Evolutionary conservation across 164 flowering plant genomes (phyloP).

Genomic region (Liquidambar formosana): DNA sequence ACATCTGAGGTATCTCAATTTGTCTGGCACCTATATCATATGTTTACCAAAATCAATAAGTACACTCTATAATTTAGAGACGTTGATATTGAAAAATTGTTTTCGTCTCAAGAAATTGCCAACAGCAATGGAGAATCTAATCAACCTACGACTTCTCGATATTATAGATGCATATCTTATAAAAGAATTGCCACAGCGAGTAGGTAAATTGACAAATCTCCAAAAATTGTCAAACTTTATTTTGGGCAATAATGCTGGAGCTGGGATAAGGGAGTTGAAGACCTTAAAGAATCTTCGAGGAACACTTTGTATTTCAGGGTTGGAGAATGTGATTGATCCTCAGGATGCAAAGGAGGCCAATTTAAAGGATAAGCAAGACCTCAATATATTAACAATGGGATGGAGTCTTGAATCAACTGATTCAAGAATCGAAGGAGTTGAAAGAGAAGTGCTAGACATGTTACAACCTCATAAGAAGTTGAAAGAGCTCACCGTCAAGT

Average conservation of each 20-base stretch:
- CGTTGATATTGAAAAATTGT: constrained; percentile 4
- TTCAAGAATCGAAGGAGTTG: not conserved
- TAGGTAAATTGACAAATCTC: not conserved
- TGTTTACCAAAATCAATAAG: constrained; percentile 4
- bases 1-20: constrained; percentile 15
- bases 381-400: constrained; percentile 4
- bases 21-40: constrained; percentile 7
- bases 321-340: constrained; percentile 18
- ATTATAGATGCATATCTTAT: not conserved
- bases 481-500: not conserved
- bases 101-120: not conserved
- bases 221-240: constrained; percentile 4
- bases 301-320: not conserved
- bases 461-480: constrained; percentile 12
- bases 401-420: constrained; percentile 3
- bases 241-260: not conserved
- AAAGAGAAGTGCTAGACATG: constrained; percentile 1
- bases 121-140: not conserved
- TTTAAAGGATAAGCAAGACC: constrained; percentile 8
- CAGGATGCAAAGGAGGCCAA: constrained; percentile 16
- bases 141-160: constrained; percentile 15
- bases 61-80: constrained; percentile 11
- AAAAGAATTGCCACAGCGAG: not conserved
- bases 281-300: constrained; percentile 1
- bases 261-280: constrained; percentile 6